Percentiles rank a stretch among this genome's conserved stretches.
Conservation (phyloP, 495 filamentous ascomycete species). For the Penicillium roqueforti region DNA sequence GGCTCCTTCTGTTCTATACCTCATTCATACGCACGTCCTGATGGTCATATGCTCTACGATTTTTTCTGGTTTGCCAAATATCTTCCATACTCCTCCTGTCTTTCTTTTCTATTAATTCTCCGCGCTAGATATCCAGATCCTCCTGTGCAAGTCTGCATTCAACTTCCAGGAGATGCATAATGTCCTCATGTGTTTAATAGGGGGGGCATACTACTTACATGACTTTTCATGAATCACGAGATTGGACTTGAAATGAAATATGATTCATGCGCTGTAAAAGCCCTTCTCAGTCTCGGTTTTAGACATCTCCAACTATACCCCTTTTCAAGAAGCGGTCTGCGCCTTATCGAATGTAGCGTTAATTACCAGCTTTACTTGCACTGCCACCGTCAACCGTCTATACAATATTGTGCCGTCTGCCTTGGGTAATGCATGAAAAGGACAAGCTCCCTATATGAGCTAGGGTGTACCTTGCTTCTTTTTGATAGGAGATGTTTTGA, state of each 20-base stretch:
- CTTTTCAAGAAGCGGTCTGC: too few relatives aligned
- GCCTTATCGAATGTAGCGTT: neutral
- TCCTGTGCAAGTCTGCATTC: neutral
- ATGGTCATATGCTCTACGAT: too few relatives aligned
- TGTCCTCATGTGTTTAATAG: neutral
- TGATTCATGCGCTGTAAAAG: neutral
- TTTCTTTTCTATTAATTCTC: neutral
- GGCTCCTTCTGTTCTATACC: too few relatives aligned
- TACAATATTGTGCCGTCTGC: neutral
- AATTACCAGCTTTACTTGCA: neutral
- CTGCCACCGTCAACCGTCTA: neutral
- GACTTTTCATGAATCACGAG: neutral
- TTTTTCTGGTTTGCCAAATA: too few relatives aligned
- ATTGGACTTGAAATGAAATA: neutral
- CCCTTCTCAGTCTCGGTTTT: neutral
- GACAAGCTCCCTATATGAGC: neutral
- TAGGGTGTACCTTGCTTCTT: neutral
- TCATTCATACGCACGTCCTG: too few relatives aligned
- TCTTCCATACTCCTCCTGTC: neutral
- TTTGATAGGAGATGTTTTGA: neutral
- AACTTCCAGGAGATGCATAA: neutral
- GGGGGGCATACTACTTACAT: neutral
- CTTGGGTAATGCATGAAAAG: neutral
- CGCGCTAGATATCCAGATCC: neutral
- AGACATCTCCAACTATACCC: neutral